Percentiles rank a stretch among this genome's conserved stretches.
Evolutionary conservation across 768 basidiomycete species (phyloP).

Genomic region (Wakefieldia striispora): DNA sequence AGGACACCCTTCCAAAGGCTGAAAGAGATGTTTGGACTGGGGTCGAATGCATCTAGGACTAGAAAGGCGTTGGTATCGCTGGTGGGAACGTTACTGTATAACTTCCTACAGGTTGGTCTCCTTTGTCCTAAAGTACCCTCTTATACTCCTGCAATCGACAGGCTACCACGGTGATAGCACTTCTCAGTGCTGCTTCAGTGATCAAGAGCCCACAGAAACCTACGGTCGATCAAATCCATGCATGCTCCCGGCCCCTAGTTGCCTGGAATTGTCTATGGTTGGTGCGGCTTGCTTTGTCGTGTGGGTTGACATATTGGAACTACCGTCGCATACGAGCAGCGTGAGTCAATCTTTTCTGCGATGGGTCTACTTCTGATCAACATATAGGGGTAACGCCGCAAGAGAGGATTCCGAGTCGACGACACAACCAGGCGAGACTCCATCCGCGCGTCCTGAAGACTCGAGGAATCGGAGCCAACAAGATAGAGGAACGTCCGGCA

Average conservation of each 20-base stretch:
- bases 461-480: conserved; percentile 15
- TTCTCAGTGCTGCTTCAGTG: conserved; percentile 48
- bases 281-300: conserved; percentile 48
- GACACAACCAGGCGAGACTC: conserved; percentile 23
- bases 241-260: conserved; percentile 64
- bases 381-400: conserved; percentile 18
- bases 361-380: conserved; percentile 7
- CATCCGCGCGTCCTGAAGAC: conserved; percentile 10
- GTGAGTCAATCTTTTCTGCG: conserved; percentile 18
- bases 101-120: conserved; percentile 49
- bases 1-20: conserved; percentile 23
- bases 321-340: conserved; percentile 38
- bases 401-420: conserved; percentile 31
- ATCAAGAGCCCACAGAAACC: conserved; percentile 44
- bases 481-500: conserved; percentile 20
- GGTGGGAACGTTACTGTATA: conserved; percentile 49
- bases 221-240: conserved; percentile 52
- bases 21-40: conserved; percentile 50
- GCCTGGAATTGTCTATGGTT: conserved; percentile 69
- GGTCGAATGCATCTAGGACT: conserved; percentile 47
- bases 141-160: conserved; percentile 25
- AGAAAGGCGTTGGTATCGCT: conserved; percentile 55
- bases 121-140: background rate
- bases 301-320: conserved; percentile 54
- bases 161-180: conserved; percentile 49